Evolutionary conservation across 495 filamentous ascomycete genomes (phyloP).

Genomic region (Aspergillus taichungensis): DNA sequence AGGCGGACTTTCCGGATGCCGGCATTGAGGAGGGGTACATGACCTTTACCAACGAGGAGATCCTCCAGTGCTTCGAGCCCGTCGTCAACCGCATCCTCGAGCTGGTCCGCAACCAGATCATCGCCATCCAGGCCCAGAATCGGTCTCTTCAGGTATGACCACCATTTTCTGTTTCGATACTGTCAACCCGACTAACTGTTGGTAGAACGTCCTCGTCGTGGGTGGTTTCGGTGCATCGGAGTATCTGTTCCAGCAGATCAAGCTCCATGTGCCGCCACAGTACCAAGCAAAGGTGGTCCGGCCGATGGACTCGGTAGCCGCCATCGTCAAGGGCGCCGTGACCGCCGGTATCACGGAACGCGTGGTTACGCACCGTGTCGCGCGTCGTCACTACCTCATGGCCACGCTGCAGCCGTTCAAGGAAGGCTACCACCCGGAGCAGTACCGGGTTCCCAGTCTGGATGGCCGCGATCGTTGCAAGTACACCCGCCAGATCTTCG

Average conservation of each 20-base stretch:
- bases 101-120: constrained; percentile 71
- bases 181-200: constrained; percentile 14
- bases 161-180: neutral
- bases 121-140: constrained; percentile 73
- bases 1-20: constrained; percentile 71
- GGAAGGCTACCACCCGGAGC: constrained; percentile 95
- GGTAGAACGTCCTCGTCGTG: constrained; percentile 64
- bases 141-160: constrained; percentile 55
- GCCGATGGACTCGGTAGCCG: constrained; percentile 78
- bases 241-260: constrained; percentile 79
- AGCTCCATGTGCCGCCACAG: constrained; percentile 68
- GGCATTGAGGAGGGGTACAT: constrained; percentile 76
- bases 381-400: constrained; percentile 98
- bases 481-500: constrained; percentile 96
- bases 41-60: constrained; percentile 78
- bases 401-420: constrained; percentile 98
- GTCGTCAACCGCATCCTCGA: constrained; percentile 72
- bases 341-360: constrained; percentile 94
- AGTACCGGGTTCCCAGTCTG: constrained; percentile 91
- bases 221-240: constrained; percentile 75
- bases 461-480: constrained; percentile 98
- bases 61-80: constrained; percentile 72
- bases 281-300: constrained; percentile 73
- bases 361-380: constrained; percentile 92
- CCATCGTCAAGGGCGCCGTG: constrained; percentile 73